A percentile compares a stretch with the other conserved stretches of the same genome.
Conservation (phyloP, 2,329 filamentous ascomycete genomes). For the Tolypocladium cylindrosporum region DNA sequence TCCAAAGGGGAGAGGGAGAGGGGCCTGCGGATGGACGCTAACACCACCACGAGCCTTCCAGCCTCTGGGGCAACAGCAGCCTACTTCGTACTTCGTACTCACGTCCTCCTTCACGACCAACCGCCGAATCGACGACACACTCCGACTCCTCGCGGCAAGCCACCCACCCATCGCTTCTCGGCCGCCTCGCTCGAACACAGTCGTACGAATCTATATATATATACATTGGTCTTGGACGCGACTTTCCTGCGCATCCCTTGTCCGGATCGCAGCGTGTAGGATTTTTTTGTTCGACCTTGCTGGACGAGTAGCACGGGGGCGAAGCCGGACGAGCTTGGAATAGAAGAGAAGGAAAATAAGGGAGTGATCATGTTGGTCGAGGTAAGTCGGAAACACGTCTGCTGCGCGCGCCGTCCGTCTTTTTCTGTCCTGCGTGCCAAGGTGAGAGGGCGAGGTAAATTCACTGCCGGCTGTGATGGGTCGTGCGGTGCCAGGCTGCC, state of each 20-base stretch:
- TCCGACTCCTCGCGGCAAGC: constrained; percentile 2
- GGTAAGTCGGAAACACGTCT: constrained; percentile 15
- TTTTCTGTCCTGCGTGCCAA: neutral
- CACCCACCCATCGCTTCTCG: constrained; percentile 3
- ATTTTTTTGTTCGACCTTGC: constrained; percentile 1
- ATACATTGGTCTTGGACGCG: neutral
- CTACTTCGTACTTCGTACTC: neutral
- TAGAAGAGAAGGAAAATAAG: constrained; percentile 10
- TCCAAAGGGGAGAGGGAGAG: neutral
- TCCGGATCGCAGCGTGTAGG: constrained; percentile 1
- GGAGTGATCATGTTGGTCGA: constrained; percentile 22
- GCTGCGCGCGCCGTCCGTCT: neutral
- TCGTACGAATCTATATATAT: neutral
- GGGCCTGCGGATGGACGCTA: neutral
- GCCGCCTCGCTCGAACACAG: constrained; percentile 3
- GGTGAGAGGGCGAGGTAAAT: neutral
- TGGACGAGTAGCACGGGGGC: neutral
- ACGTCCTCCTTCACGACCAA: neutral
- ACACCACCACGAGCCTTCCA: neutral
- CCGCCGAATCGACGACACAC: neutral
- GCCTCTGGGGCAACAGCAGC: neutral
- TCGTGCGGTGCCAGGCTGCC: neutral
- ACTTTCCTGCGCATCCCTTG: neutral
- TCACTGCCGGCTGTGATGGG: neutral
- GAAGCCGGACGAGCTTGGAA: neutral